Conservation (phyloP, 768 basidiomycete genomes). For the Hirschioporus abietinus region DNA sequence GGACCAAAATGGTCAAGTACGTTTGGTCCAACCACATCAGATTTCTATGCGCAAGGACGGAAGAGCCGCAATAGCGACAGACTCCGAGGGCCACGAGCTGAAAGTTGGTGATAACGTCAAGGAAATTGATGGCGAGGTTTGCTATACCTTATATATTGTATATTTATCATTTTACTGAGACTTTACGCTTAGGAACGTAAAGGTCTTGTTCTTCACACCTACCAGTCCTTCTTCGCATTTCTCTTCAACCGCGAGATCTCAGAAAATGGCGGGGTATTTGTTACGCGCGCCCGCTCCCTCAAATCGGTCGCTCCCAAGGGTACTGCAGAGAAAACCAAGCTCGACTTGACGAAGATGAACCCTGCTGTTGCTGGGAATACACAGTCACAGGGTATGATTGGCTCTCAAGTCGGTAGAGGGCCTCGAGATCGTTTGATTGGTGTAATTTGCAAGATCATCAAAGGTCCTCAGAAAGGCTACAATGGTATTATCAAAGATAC, state of each 20-base stretch:
- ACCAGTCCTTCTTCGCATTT: conserved; percentile 93
- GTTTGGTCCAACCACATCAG: conserved; percentile 88
- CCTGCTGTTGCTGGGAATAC: conserved; percentile 61
- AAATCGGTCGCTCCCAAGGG: conserved; percentile 85
- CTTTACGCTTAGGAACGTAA: conserved; percentile 54
- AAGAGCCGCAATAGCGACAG: conserved; percentile 77
- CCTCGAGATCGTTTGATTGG: conserved; percentile 83
- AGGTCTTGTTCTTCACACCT: conserved; percentile 88
- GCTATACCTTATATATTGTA: conserved; percentile 18
- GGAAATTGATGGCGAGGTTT: conserved; percentile 83
- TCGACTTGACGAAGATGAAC: conserved; percentile 89
- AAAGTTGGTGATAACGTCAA: conserved; percentile 88
- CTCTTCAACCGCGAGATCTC: conserved; percentile 85
- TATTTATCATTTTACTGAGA: neutral
- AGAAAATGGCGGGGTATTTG: conserved; percentile 94
- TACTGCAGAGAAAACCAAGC: conserved; percentile 54
- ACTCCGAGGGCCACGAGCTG: conserved; percentile 84
- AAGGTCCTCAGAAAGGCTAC: conserved; percentile 88
- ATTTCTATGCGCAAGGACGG: conserved; percentile 89
- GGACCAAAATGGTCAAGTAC: conserved; percentile 89
- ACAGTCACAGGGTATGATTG: conserved; percentile 69
- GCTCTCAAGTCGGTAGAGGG: conserved; percentile 74
- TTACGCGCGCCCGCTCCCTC: conserved; percentile 79
- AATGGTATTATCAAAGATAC: conserved; percentile 93
- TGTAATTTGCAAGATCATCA: conserved; percentile 67